A percentile compares a stretch with the other conserved stretches of the same genome.
Conservation (phyloP, 2,329 filamentous ascomycete species). For the Fusarium nisikadoi region DNA sequence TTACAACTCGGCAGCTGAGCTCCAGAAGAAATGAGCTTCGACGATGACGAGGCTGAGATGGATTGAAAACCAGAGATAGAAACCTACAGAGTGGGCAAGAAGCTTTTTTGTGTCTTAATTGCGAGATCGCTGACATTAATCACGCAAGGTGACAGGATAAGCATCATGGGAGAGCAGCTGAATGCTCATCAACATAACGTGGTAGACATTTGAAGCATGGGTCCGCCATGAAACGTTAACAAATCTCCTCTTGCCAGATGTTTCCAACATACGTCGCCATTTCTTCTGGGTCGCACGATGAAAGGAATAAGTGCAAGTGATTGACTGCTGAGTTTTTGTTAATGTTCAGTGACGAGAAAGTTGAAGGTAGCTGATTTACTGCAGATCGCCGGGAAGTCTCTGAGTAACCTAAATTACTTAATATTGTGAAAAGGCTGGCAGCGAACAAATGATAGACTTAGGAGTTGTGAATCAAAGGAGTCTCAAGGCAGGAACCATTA, state of each 20-base stretch:
- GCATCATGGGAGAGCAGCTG: not conserved
- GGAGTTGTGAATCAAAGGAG: not conserved
- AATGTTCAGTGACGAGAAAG: not conserved
- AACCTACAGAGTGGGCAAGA: not conserved
- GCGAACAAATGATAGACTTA: not conserved
- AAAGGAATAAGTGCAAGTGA: not conserved
- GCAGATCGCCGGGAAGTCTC: too few species aligned
- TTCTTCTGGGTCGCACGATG: not conserved
- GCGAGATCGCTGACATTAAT: not conserved
- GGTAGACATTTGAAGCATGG: not conserved
- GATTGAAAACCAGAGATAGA: not conserved
- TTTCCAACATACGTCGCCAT: fast-evolving
- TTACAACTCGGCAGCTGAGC: not conserved
- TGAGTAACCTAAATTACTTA: not conserved
- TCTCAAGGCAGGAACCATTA: fast-evolving
- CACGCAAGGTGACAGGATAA: not conserved
- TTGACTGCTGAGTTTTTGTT: not conserved
- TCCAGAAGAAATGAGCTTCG: not conserved
- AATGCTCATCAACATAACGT: not conserved
- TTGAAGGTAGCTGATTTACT: not conserved
- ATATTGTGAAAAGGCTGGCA: not conserved
- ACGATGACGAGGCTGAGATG: too few species aligned
- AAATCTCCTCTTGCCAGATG: not conserved
- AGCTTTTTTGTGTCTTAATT: not conserved
- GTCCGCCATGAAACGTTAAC: too few species aligned